These are phyloP conservation scores for Acrodontium crateriforme DNA, from an alignment of 2,329 filamentous ascomycete genomes.

Conservation along the genomic window DNA sequence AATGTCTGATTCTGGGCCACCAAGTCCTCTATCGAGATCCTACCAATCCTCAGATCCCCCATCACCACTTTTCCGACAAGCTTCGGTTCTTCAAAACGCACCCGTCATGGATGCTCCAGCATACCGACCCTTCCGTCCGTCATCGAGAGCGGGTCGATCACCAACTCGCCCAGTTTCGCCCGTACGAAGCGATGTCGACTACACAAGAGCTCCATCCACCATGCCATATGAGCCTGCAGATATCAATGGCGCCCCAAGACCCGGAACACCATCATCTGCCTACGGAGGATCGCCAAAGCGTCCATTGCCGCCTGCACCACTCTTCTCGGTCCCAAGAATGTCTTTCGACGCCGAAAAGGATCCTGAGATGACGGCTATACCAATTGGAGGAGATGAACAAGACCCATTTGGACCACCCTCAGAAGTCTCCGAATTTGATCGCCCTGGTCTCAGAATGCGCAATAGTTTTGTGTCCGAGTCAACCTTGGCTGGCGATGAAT, in stretches of 20 bases:
- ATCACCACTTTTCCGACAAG: slow-evolving; percentile 31
- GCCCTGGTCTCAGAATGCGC: slow-evolving; percentile 47
- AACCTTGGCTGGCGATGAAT: slow-evolving; percentile 43
- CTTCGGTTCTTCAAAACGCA: slow-evolving; percentile 37
- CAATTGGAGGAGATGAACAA: slow-evolving; percentile 39
- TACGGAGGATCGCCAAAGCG: slow-evolving; percentile 80
- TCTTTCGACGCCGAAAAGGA: slow-evolving; percentile 26
- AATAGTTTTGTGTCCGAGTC: slow-evolving; percentile 49
- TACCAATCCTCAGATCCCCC: slow-evolving; percentile 36
- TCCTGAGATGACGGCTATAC: slow-evolving; percentile 55
- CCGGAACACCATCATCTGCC: slow-evolving; percentile 76
- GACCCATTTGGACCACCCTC: slow-evolving; percentile 53
- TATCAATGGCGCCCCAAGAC: slow-evolving; percentile 76
- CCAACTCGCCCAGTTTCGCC: slow-evolving; percentile 43
- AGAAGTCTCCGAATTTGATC: slow-evolving; percentile 31
- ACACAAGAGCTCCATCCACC: slow-evolving; percentile 54
- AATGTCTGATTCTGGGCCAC: slow-evolving; percentile 24
- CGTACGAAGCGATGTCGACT: slow-evolving; percentile 44
- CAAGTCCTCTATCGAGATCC: slow-evolving; percentile 30
- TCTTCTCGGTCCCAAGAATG: slow-evolving; percentile 52
- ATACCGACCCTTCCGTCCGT: slow-evolving; percentile 45
- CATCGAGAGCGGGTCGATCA: slow-evolving; percentile 41
- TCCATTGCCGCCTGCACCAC: slow-evolving; percentile 74
- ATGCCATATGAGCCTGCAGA: slow-evolving; percentile 74
- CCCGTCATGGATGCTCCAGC: slow-evolving; percentile 45